Evolutionary conservation across 345 rosid genomes (phyloP).

Genomic region (Abelmoschus esculentus): DNA sequence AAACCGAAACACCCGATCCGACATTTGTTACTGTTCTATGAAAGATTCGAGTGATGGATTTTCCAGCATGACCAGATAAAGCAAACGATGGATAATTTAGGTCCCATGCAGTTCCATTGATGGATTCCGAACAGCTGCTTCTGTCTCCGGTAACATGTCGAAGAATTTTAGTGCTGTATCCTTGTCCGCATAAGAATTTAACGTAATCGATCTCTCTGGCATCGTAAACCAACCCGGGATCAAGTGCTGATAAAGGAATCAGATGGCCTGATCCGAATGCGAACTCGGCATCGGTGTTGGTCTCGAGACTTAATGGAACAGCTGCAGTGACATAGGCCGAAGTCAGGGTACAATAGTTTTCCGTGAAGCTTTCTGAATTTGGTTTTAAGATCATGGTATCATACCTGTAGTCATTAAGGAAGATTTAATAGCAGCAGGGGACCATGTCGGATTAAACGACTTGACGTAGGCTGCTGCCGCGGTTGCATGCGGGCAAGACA

Average conservation of each 20-base stretch:
- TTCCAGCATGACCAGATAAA: slow-evolving; percentile 2
- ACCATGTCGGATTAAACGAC: slow-evolving; percentile 28
- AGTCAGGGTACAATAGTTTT: not conserved
- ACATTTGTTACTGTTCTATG: slow-evolving; percentile 36
- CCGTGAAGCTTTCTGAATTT: too few relatives aligned
- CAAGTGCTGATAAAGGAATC: slow-evolving; percentile 17
- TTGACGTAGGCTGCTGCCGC: slow-evolving; percentile 41
- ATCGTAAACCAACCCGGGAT: slow-evolving; percentile 39
- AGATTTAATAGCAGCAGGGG: slow-evolving; percentile 32
- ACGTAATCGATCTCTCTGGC: slow-evolving; percentile 28
- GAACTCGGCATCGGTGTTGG: slow-evolving; percentile 22
- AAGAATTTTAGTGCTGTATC: slow-evolving; percentile 14
- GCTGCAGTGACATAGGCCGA: not conserved
- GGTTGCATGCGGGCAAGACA: slow-evolving; percentile 50
- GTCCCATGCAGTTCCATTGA: slow-evolving; percentile 25
- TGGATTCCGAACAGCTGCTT: slow-evolving; percentile 17
- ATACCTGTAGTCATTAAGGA: slow-evolving; percentile 29
- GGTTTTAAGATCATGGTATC: not conserved
- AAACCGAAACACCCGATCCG: slow-evolving; percentile 20
- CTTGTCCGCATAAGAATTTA: slow-evolving; percentile 37
- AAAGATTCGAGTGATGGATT: slow-evolving; percentile 9
- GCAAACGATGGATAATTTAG: slow-evolving; percentile 38
- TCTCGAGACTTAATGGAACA: not conserved
- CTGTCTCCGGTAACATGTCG: slow-evolving; percentile 21
- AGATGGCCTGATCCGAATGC: slow-evolving; percentile 44